Conservation (phyloP, 192 early-diverging fungal species). For the Backusella tarrabulga region DNA sequence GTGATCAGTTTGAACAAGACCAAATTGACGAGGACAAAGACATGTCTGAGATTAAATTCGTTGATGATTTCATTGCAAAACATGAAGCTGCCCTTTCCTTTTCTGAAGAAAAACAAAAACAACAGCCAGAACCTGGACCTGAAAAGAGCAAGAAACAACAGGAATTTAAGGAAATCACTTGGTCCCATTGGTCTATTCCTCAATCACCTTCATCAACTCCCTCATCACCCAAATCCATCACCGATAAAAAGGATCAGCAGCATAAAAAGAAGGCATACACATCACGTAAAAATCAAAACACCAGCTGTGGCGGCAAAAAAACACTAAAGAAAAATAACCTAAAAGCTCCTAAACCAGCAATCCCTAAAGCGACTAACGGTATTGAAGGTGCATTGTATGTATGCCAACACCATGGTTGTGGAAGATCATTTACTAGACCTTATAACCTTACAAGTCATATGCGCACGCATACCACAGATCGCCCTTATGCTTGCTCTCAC, state of each 20-base stretch:
- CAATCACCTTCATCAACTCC: background rate
- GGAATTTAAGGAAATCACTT: background rate
- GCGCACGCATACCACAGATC: conserved; percentile 69
- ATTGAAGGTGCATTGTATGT: conserved; percentile 9
- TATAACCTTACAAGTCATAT: conserved; percentile 80
- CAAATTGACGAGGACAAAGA: background rate
- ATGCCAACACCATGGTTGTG: conserved; percentile 45
- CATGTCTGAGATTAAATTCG: background rate
- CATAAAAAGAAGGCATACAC: background rate
- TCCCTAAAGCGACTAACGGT: background rate
- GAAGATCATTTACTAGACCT: conserved; percentile 67
- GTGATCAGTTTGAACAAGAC: background rate
- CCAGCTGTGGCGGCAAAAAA: background rate
- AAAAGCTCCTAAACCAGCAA: background rate
- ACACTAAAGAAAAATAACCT: background rate
- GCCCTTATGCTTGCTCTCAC: conserved; percentile 64
- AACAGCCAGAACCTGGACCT: background rate
- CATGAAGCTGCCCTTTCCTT: conserved; percentile 14
- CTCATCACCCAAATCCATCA: background rate
- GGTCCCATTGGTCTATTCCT: conserved; percentile 11
- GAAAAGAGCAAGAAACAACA: background rate
- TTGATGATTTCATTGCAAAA: conserved; percentile 20
- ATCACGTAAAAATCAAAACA: background rate
- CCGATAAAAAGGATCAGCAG: background rate
- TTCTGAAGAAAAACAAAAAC: background rate